These are phyloP conservation scores for Berkeleyomyces basicola DNA, from an alignment of 2,329 filamentous ascomycete genomes.

Conservation along the genomic window DNA sequence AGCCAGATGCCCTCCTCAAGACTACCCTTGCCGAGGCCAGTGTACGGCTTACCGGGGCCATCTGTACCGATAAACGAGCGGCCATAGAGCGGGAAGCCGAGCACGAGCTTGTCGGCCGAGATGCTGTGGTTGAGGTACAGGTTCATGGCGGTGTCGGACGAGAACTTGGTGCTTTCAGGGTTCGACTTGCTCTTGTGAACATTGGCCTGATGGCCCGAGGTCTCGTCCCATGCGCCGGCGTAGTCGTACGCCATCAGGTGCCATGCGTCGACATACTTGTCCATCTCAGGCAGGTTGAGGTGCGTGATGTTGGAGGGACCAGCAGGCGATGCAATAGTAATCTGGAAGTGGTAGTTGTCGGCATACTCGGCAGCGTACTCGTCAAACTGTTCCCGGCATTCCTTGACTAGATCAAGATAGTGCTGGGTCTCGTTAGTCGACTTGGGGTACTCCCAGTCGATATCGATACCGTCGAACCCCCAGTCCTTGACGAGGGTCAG, in stretches of 20 bases:
- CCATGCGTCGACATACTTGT: constrained; percentile 41
- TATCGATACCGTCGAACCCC: constrained; percentile 40
- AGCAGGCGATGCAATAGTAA: constrained; percentile 35
- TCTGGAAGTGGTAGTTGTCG: constrained; percentile 30
- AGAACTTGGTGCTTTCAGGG: constrained; percentile 47
- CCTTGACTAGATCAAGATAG: constrained; percentile 27
- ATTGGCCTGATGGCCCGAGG: constrained; percentile 54
- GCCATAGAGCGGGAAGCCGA: constrained; percentile 71
- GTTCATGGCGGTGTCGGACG: constrained; percentile 45
- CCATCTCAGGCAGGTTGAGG: constrained; percentile 37
- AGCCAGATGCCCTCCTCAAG: constrained; percentile 67
- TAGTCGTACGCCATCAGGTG: constrained; percentile 55
- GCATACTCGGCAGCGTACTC: constrained; percentile 24
- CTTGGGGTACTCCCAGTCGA: constrained; percentile 40
- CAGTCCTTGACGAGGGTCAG: constrained; percentile 54
- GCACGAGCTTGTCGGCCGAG: constrained; percentile 46
- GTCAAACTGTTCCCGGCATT: constrained; percentile 28
- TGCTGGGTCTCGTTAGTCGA: constrained; percentile 24
- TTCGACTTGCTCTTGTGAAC: constrained; percentile 27
- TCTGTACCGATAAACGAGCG: constrained; percentile 44
- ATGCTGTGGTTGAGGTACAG: constrained; percentile 41
- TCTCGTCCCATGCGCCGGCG: constrained; percentile 48
- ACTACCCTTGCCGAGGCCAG: constrained; percentile 41
- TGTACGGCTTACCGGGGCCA: constrained; percentile 48
- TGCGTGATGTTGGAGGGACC: constrained; percentile 31